Conservation (phyloP, 768 basidiomycete genomes). For the Suillus hirtellus region DNA sequence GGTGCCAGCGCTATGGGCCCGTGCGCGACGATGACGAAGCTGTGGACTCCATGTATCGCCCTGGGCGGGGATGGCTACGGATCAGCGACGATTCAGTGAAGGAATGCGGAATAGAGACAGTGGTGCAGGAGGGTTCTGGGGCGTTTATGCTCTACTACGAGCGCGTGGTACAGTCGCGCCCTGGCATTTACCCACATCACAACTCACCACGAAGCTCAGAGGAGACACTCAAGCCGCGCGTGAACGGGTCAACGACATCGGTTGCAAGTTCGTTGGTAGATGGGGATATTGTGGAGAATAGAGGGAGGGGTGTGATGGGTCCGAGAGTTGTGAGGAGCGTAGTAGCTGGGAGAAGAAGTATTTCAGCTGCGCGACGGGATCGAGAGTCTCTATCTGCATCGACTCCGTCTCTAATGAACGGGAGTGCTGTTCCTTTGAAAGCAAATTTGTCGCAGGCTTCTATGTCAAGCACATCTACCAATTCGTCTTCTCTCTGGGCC, state of each 20-base stretch:
- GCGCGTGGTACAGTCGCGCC: constrained; percentile 47
- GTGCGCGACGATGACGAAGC: constrained; percentile 57
- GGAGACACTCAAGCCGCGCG: constrained; percentile 62
- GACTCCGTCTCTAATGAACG: constrained; percentile 23
- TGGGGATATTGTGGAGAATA: constrained; percentile 20
- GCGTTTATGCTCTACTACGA: constrained; percentile 97
- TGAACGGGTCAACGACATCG: constrained; percentile 51
- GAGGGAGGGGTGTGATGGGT: constrained; percentile 32
- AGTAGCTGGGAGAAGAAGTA: constrained; percentile 46
- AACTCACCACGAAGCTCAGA: constrained; percentile 53
- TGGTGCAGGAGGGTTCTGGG: constrained; percentile 71
- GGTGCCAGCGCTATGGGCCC: constrained; percentile 48
- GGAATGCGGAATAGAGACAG: constrained; percentile 73
- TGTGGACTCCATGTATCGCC: constrained; percentile 30
- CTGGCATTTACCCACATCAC: constrained; percentile 34
- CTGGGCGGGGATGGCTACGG: constrained; percentile 79
- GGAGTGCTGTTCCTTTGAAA: constrained; percentile 25
- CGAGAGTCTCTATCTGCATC: constrained; percentile 18
- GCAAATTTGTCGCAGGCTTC: constrained; percentile 18
- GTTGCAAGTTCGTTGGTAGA: constrained; percentile 40
- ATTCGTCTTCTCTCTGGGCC: constrained; percentile 19
- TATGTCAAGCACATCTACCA: constrained; percentile 11
- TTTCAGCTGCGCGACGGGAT: constrained; percentile 35
- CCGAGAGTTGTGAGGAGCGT: constrained; percentile 60
- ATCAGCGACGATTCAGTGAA: constrained; percentile 84